These are phyloP conservation scores for Cercospora beticola DNA, from an alignment of 2,329 filamentous ascomycete genomes.

Conservation along the genomic window DNA sequence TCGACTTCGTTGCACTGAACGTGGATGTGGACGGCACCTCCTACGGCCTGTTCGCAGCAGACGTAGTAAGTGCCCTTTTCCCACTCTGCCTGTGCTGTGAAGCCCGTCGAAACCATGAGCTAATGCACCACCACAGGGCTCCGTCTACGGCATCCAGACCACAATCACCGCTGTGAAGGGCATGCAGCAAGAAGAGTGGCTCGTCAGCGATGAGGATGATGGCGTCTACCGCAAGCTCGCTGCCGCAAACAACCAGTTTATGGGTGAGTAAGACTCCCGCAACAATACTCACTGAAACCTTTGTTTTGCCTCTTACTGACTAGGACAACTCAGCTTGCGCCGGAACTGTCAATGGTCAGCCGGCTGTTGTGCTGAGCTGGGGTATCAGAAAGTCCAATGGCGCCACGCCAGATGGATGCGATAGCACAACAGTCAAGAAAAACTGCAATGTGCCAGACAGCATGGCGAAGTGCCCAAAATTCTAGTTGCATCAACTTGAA, in stretches of 20 bases:
- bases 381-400: slow-evolving; percentile 3
- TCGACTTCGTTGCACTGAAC: slow-evolving; percentile 13
- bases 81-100: too few relatives aligned
- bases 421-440: background rate
- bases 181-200: slow-evolving; percentile 14
- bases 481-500: background rate
- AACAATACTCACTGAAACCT: background rate
- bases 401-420: slow-evolving; percentile 11
- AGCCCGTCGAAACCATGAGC: background rate
- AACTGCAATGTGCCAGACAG: slow-evolving; percentile 19
- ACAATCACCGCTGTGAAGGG: slow-evolving; percentile 8
- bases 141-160: slow-evolving; percentile 12
- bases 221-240: slow-evolving; percentile 10
- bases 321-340: slow-evolving; percentile 13
- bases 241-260: slow-evolving; percentile 11
- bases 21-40: slow-evolving; percentile 15
- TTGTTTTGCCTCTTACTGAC: background rate
- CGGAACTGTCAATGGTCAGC: slow-evolving; percentile 15
- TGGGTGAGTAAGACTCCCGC: background rate
- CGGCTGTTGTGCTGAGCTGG: slow-evolving; percentile 1
- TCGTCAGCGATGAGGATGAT: background rate
- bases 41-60: slow-evolving; percentile 12
- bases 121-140: background rate
- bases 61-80: slow-evolving; percentile 8
- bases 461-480: background rate